These are phyloP conservation scores for Escovopsis weberi DNA, from an alignment of 2,329 filamentous ascomycete genomes.

Conservation along the genomic window DNA sequence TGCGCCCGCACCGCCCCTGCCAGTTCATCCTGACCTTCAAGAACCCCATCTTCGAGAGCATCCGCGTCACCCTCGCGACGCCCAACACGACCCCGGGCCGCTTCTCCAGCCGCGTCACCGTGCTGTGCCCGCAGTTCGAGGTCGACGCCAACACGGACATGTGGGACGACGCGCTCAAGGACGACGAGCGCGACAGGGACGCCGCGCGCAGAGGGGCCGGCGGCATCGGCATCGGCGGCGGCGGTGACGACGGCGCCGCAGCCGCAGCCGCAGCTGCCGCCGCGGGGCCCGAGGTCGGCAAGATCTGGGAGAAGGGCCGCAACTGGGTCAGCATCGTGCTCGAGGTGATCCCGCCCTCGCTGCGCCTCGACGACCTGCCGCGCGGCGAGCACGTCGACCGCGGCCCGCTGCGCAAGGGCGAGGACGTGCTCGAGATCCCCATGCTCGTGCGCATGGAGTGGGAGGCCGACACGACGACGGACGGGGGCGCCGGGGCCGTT, in stretches of 20 bases:
- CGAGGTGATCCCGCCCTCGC: conserved; percentile 61
- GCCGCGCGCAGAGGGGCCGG: conserved; percentile 15
- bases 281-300: conserved; percentile 63
- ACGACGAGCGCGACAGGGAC: conserved; percentile 22
- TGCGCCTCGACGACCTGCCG: conserved; percentile 25
- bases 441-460: conserved; percentile 89
- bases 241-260: too few species aligned
- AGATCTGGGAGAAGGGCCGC: conserved; percentile 86
- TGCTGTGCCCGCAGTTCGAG: conserved; percentile 87
- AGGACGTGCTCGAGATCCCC: conserved; percentile 70
- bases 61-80: conserved; percentile 78
- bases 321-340: conserved; percentile 94
- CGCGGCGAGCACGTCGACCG: conserved; percentile 26
- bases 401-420: conserved; percentile 39
- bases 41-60: conserved; percentile 85
- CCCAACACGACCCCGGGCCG: conserved; percentile 64
- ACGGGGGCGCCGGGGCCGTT: conserved; percentile 44
- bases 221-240: conserved; percentile 56
- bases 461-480: conserved; percentile 56
- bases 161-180: conserved; percentile 76
- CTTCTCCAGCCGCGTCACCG: conserved; percentile 68
- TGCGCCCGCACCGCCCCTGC: conserved; percentile 44
- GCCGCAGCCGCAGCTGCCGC: too few species aligned
- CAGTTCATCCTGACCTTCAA: conserved; percentile 84
- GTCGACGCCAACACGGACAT: conserved; percentile 81